These are phyloP conservation scores for Botrytis porri DNA, from an alignment of 2,329 filamentous ascomycete genomes.

Conservation along the genomic window DNA sequence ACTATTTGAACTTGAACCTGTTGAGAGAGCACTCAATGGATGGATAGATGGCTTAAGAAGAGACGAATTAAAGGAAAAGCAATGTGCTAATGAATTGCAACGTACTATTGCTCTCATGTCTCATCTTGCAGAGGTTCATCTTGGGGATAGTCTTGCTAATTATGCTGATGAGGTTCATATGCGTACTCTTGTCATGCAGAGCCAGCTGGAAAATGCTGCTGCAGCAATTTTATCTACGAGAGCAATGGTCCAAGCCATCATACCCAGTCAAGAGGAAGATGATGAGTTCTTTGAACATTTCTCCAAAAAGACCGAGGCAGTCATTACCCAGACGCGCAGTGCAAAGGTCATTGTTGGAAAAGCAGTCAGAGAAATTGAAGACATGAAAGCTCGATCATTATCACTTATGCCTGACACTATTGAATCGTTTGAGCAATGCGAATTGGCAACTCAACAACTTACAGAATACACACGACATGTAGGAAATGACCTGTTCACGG, in stretches of 20 bases:
- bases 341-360: constrained; percentile 82
- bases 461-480: constrained; percentile 64
- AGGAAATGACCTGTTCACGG: constrained; percentile 59
- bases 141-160: constrained; percentile 65
- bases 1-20: constrained; percentile 82
- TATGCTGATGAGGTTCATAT: constrained; percentile 80
- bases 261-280: constrained; percentile 57
- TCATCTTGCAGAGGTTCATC: constrained; percentile 80
- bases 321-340: constrained; percentile 74
- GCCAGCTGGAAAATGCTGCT: constrained; percentile 75
- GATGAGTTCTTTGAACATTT: constrained; percentile 68
- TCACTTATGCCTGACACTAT: constrained; percentile 66
- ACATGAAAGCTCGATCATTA: constrained; percentile 72
- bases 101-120: constrained; percentile 80
- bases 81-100: constrained; percentile 77
- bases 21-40: constrained; percentile 82
- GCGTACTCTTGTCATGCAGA: constrained; percentile 72
- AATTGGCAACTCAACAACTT: constrained; percentile 61
- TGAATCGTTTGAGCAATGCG: constrained; percentile 67
- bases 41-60: constrained; percentile 83
- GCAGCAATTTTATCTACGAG: constrained; percentile 62
- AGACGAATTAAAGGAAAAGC: constrained; percentile 81
- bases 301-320: constrained; percentile 64
- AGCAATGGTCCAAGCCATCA: constrained; percentile 62
- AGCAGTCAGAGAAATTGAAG: constrained; percentile 71